These are phyloP conservation scores for Vigna hirtella DNA, from an alignment of 306 rosid genomes.

Conservation along the genomic window DNA sequence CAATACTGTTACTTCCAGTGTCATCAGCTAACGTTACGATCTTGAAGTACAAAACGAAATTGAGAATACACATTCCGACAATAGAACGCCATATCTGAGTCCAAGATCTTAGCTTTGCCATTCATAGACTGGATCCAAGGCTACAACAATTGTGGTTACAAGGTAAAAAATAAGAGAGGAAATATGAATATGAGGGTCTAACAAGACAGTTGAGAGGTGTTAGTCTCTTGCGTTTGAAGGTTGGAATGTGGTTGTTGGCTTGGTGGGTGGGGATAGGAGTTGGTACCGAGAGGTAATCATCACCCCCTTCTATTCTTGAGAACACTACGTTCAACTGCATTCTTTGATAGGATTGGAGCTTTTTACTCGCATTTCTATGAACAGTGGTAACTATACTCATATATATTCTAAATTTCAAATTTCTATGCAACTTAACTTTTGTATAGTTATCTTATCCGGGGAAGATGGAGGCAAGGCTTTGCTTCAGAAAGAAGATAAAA, in stretches of 20 bases:
- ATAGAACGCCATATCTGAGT: conserved; percentile 41
- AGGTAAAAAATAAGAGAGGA: conserved; percentile 45
- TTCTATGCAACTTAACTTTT: conserved; percentile 23
- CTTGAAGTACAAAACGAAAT: conserved; percentile 46
- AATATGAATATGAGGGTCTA: conserved; percentile 48
- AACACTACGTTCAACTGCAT: conserved; percentile 42
- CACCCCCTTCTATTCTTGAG: conserved; percentile 48
- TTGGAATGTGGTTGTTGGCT: conserved; percentile 57
- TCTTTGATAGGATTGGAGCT: conserved; percentile 9
- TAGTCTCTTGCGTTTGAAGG: conserved; percentile 79
- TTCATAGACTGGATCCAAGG: conserved; percentile 44
- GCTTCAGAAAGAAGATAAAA: conserved; percentile 36
- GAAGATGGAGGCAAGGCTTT: conserved; percentile 17
- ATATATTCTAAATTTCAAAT: conserved; percentile 15
- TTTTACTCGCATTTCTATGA: conserved; percentile 5
- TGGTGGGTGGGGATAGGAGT: conserved; percentile 58
- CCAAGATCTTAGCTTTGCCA: conserved; percentile 58
- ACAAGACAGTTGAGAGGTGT: conserved; percentile 63
- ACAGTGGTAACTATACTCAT: neutral
- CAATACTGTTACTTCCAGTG: conserved; percentile 37
- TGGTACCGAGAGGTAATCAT: conserved; percentile 53
- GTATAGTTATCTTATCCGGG: conserved; percentile 15
- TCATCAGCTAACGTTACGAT: conserved; percentile 46
- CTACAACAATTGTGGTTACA: conserved; percentile 34
- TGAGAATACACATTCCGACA: conserved; percentile 42